Evolutionary conservation across 208 protist species (phyloP), one percentile per base, ranked within the genome.

Genomic region (Herpetomonas samuelpessoai): DNA sequence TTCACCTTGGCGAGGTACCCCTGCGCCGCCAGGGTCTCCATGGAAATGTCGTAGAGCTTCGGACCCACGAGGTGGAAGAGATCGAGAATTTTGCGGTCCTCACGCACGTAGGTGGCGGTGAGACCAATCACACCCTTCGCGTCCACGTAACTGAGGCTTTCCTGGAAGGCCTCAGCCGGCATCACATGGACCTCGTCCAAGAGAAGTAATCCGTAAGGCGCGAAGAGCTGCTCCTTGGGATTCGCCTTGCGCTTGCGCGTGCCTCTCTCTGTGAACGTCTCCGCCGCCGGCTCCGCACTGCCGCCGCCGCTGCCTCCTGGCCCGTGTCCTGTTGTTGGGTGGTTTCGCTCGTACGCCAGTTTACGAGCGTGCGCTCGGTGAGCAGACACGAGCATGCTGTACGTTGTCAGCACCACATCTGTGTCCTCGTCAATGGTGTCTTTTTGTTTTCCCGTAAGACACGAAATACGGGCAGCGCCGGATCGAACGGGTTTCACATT

Each of bases 21-120:
- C 49, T 88, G 76, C 39, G 64, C 74, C 35, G 91, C 83, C 4
- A 99, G 80, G 54, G 98, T 94, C 45, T 99, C 93, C 98, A 98
- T 99, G 48, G 99, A 99, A 0, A 99, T 96, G 49, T 99, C 98
- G 76, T 98, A 99, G 31, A 99, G 79, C 71, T 99, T 99, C 14
- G 99, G 98, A 1, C 99, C 99, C 46, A 99, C 98, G 4, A 99
- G 83, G 73, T 98, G 97, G 51, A 98, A 97, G 1, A 99, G 74
- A 70, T 99, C 97, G 14, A 86, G 73, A 56, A 99, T 99, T 57
- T 95, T 96, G 39, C 97, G 81, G 82, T 99, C 99, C 74, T 99
- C 98, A 16, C 93, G 83, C 9, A 97, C 87, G 62, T 95, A 92
- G 18, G 94, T 98, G 22, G 92, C 96, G 10, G 98, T 99, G 7